Evolutionary conservation across 768 basidiomycete genomes (phyloP).

Genomic region (Kondoa subrosea): DNA sequence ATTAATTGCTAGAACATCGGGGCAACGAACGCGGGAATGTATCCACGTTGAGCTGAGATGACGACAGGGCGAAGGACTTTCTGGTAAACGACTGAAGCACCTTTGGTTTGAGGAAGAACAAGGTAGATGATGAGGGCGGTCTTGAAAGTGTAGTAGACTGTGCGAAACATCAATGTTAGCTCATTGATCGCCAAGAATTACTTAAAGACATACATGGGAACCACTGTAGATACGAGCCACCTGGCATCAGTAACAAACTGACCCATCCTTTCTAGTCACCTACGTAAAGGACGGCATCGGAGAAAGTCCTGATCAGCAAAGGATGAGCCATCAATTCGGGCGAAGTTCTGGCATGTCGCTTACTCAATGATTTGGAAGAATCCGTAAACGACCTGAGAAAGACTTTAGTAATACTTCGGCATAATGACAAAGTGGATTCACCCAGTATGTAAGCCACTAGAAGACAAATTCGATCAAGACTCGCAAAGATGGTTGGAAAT

Average conservation of each 20-base stretch:
- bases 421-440: not conserved
- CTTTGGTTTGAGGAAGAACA: conserved; percentile 39
- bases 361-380: not conserved
- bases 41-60: not conserved
- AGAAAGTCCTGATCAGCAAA: not conserved
- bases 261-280: no score
- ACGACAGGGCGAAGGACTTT: conserved; percentile 29
- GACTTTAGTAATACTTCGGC: conserved; percentile 5
- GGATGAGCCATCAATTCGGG: conserved; percentile 49
- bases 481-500: no score
- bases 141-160: conserved; percentile 37
- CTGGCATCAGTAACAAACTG: not conserved
- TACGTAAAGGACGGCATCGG: not conserved
- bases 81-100: conserved; percentile 67
- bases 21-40: not conserved
- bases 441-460: conserved; percentile 12
- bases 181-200: not conserved
- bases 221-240: not conserved
- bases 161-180: conserved; percentile 23
- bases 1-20: no score
- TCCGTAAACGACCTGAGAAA: not conserved
- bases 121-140: conserved; percentile 34
- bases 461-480: no score
- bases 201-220: not conserved
- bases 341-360: conserved; percentile 49